Base-by-base conservation (phyloP, 2,329 filamentous ascomycete genomes). In the Elsinoe batatas region DNA sequence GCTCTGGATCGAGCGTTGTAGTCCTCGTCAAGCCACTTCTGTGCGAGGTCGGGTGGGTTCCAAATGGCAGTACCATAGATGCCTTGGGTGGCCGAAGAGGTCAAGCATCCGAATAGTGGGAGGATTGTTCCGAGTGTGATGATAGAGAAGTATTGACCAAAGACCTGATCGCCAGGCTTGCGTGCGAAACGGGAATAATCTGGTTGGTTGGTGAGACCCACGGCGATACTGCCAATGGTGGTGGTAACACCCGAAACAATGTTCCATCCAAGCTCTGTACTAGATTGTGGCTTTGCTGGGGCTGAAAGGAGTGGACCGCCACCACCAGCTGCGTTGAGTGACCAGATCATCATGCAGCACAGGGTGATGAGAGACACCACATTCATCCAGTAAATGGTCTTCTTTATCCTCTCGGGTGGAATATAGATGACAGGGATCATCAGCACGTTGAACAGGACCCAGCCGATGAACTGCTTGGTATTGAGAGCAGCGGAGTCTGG, bases 71-170 rank as follows among this genome's bases (percentile, higher is more conserved):
- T 61, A 50, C 78, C 79, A 54, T 78, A 79, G 56, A 79, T 75
- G 10, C 76, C 72, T 35, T 74, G 71, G 20, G 74, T 74, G 7
- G 80, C 79, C 0, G 78, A 79, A 0, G 80, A 78, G 15, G 79
- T 77, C 22, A 81, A 71, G 61, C 83, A 82, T 32, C 81, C 81
- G 58, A 79, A 69, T 2, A 76, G 61, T 40, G 72, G 77, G 64
- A 71, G 77, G 58, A 74, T 66, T 1, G 73, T 76, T 57, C 76
- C 75, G 26, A 78, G 70, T 15, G 75, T 63, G 26, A 76, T 75
- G 59, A 79, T 70, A 46, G 74, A 67, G 3, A 68, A 65, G 56
- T 69, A 69, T 17, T 74, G 74, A 13, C 75, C 73, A 11, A 71
- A 68, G 8, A 77, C 68, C 68, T 75, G 75, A 5, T 72, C 69